Evolutionary conservation across 306 rosid genomes (phyloP).

Genomic region (Calophaca sinica): DNA sequence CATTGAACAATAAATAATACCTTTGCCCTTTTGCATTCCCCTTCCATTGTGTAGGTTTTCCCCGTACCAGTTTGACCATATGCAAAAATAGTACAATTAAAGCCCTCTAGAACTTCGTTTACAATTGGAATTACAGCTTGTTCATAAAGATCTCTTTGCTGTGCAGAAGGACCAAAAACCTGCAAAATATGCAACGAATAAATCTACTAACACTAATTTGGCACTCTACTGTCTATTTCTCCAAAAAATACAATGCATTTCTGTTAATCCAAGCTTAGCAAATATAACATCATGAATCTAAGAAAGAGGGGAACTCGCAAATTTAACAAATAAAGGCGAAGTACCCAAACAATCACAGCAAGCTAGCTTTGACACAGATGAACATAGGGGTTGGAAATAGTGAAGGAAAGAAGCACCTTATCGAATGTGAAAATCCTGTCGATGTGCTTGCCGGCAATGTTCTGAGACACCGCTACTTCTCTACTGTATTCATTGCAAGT

Average conservation of each 20-base stretch:
- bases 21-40: slow-evolving; percentile 91
- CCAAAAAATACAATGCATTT: not conserved
- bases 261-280: not conserved
- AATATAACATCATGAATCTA: not conserved
- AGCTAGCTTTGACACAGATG: too few relatives aligned
- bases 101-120: slow-evolving; percentile 86
- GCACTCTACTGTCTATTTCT: not conserved
- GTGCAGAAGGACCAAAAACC: slow-evolving; percentile 94
- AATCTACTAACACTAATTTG: not conserved
- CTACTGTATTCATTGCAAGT: slow-evolving; percentile 79
- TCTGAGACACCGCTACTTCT: slow-evolving; percentile 91
- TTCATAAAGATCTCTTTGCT: slow-evolving; percentile 84
- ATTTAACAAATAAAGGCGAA: too few relatives aligned
- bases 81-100: slow-evolving; percentile 92
- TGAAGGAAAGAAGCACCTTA: slow-evolving; percentile 57
- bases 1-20: slow-evolving; percentile 46
- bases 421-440: slow-evolving; percentile 92
- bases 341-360: too few relatives aligned
- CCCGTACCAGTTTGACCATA: slow-evolving; percentile 98
- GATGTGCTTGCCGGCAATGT: slow-evolving; percentile 86
- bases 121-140: slow-evolving; percentile 91
- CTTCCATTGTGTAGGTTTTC: slow-evolving; percentile 95
- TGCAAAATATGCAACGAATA: slow-evolving; percentile 15
- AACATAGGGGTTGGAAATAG: too few relatives aligned
- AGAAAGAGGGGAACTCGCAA: too few relatives aligned